phyloP scores from a whole-genome alignment of 306 rosid genomes.

The Sphenostylis stenocarpa region DNA sequence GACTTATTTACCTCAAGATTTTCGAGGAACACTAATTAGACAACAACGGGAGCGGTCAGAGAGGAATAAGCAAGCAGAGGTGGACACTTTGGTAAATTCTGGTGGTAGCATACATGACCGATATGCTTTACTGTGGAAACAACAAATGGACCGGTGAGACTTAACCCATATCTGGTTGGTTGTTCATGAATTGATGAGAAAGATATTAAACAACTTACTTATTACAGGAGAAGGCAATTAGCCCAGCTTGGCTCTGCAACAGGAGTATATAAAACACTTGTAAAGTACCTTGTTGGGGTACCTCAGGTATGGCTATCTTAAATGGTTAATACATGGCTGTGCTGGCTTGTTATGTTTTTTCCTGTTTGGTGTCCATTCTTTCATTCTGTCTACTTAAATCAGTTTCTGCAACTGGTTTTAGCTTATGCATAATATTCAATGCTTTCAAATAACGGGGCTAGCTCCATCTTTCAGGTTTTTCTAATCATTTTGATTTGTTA shows the following conservation, averaged over 20 bases:
- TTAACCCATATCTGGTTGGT: slow-evolving; percentile 15
- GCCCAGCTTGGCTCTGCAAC: slow-evolving; percentile 98
- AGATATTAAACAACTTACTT: slow-evolving; percentile 26
- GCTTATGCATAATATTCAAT: slow-evolving; percentile 6
- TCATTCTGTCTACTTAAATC: slow-evolving; percentile 12
- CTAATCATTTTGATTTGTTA: slow-evolving; percentile 9
- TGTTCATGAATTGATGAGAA: slow-evolving; percentile 29
- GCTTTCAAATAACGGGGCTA: neutral
- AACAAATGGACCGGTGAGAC: slow-evolving; percentile 92
- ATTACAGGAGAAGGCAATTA: slow-evolving; percentile 79
- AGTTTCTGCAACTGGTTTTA: slow-evolving; percentile 21
- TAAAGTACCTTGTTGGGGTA: slow-evolving; percentile 96
- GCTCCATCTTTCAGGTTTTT: neutral
- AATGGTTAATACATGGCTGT: neutral
- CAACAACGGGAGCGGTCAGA: slow-evolving; percentile 96
- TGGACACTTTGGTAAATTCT: slow-evolving; percentile 77
- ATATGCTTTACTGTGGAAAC: slow-evolving; percentile 85
- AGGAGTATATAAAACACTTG: slow-evolving; percentile 97
- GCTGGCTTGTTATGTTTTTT: neutral
- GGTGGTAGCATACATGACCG: slow-evolving; percentile 80
- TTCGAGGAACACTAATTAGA: slow-evolving; percentile 87
- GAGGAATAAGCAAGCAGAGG: slow-evolving; percentile 92
- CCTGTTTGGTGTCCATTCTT: slow-evolving; percentile 13
- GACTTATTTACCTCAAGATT: slow-evolving; percentile 99
- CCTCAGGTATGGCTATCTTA: slow-evolving; percentile 65